Conservation (phyloP, 2,329 filamentous ascomycete genomes). For the Cyphellophora europaea region DNA sequence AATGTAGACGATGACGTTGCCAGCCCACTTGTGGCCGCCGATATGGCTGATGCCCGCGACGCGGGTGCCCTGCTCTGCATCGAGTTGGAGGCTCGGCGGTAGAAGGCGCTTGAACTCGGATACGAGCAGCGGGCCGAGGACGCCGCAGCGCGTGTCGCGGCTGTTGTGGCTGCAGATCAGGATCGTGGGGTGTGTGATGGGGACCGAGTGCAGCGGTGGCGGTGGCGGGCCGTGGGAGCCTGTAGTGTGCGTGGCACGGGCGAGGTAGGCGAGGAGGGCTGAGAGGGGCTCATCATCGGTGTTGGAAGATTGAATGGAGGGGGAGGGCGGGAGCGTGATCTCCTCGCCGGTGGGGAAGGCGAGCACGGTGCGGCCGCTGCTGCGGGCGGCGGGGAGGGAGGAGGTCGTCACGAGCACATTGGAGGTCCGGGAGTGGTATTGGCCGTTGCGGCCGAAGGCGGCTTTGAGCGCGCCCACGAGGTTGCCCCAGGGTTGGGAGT, state of each 20-base stretch:
- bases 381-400: not conserved
- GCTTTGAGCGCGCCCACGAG: conserved; percentile 58
- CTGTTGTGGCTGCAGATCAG: conserved; percentile 82
- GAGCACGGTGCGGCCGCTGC: too few species aligned
- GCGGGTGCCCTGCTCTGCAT: conserved; percentile 18
- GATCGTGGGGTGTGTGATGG: conserved; percentile 39
- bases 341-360: too few species aligned
- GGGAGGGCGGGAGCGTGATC: too few species aligned
- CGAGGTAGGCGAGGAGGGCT: too few species aligned
- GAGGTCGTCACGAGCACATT: conserved; percentile 1
- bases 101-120: conserved; percentile 52
- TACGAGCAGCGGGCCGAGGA: conserved; percentile 64
- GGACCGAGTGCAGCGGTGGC: conserved; percentile 1
- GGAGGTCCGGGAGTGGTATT: conserved; percentile 54
- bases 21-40: conserved; percentile 87
- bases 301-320: too few species aligned
- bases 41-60: conserved; percentile 62
- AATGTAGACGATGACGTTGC: conserved; percentile 78
- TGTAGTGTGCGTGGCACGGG: too few species aligned
- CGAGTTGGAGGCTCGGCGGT: not conserved
- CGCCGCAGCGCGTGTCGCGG: conserved; percentile 72
- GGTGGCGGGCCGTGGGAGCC: not conserved
- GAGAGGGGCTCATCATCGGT: too few species aligned
- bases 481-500: conserved; percentile 27
- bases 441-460: conserved; percentile 56